A percentile compares a stretch with the other conserved stretches of the same genome.
Conservation (phyloP, 2,329 filamentous ascomycete genomes). For the Tolypocladium album region DNA sequence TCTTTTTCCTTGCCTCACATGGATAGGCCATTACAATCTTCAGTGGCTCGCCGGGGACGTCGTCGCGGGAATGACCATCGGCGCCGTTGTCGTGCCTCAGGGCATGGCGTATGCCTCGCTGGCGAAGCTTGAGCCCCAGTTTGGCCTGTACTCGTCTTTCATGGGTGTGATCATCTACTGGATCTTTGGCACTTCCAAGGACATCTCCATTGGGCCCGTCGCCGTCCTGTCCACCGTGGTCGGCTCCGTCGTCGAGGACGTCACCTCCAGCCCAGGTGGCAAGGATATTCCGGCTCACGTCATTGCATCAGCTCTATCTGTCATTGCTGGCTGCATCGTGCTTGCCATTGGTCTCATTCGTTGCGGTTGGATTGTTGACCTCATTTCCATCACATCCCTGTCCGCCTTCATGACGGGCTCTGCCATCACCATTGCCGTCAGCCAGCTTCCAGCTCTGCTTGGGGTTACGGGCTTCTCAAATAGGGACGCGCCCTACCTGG, state of each 20-base stretch:
- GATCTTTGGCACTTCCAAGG: constrained; percentile 97
- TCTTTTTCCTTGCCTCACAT: constrained; percentile 81
- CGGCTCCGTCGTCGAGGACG: constrained; percentile 66
- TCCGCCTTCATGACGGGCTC: constrained; percentile 97
- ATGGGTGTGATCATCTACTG: constrained; percentile 93
- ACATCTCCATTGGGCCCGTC: constrained; percentile 95
- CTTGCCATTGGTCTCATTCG: constrained; percentile 68
- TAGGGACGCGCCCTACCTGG: constrained; percentile 66
- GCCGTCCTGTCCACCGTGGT: constrained; percentile 90
- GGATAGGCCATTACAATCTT: constrained; percentile 80
- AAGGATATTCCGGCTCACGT: constrained; percentile 51
- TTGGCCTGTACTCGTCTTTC: constrained; percentile 78
- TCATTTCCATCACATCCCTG: constrained; percentile 83
- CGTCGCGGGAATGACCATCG: constrained; percentile 58
- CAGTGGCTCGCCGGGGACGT: constrained; percentile 86
- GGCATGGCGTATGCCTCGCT: constrained; percentile 91
- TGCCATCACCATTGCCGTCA: constrained; percentile 75
- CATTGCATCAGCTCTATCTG: constrained; percentile 67
- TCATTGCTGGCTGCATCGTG: constrained; percentile 71
- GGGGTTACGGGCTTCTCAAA: constrained; percentile 68
- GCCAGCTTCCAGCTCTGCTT: constrained; percentile 74
- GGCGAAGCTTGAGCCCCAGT: constrained; percentile 70
- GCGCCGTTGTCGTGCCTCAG: constrained; percentile 77
- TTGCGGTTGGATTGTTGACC: constrained; percentile 81
- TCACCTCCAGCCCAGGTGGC: constrained; percentile 32